Percentiles rank a stretch among this genome's conserved stretches.
phyloP scores from a whole-genome alignment of 148 eudicot genomes.

The Drosera capensis region DNA sequence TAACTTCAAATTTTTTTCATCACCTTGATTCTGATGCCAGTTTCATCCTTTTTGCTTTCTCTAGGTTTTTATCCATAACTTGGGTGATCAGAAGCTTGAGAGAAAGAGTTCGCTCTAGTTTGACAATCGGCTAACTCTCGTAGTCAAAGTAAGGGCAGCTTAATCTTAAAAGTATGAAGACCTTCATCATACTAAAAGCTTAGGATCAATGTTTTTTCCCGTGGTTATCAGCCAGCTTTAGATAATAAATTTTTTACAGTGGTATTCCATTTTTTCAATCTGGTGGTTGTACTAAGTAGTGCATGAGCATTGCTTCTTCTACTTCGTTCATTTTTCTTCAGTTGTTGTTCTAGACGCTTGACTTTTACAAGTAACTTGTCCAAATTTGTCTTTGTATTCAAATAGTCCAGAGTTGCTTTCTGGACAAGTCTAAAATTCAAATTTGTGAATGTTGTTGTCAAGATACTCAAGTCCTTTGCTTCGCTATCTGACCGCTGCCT shows the following conservation, averaged over 20 bases:
- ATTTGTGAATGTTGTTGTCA: too few relatives aligned
- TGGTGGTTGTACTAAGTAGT: too few relatives aligned
- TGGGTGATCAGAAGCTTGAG: slow-evolving; percentile 19
- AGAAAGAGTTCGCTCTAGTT: slow-evolving; percentile 19
- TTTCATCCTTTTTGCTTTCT: slow-evolving; percentile 26
- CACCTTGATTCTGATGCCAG: slow-evolving; percentile 24
- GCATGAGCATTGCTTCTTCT: too few relatives aligned
- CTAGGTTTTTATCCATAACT: slow-evolving; percentile 20
- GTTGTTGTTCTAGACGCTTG: too few relatives aligned
- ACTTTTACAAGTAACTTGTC: too few relatives aligned
- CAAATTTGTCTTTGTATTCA: too few relatives aligned
- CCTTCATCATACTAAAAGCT: neutral
- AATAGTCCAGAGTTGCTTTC: too few relatives aligned
- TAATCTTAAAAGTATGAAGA: neutral
- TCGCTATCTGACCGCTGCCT: slow-evolving; percentile 2
- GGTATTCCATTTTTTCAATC: too few relatives aligned
- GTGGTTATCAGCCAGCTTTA: too few relatives aligned
- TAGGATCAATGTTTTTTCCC: neutral
- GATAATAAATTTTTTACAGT: too few relatives aligned
- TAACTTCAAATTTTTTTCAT: slow-evolving; percentile 17
- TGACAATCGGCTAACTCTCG: slow-evolving; percentile 10
- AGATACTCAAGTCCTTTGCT: neutral
- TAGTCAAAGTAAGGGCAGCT: neutral
- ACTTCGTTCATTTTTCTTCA: too few relatives aligned
- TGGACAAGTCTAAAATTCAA: too few relatives aligned